Base-by-base conservation (phyloP, 2,329 filamentous ascomycete genomes). In the Daldinia sp. region DNA sequence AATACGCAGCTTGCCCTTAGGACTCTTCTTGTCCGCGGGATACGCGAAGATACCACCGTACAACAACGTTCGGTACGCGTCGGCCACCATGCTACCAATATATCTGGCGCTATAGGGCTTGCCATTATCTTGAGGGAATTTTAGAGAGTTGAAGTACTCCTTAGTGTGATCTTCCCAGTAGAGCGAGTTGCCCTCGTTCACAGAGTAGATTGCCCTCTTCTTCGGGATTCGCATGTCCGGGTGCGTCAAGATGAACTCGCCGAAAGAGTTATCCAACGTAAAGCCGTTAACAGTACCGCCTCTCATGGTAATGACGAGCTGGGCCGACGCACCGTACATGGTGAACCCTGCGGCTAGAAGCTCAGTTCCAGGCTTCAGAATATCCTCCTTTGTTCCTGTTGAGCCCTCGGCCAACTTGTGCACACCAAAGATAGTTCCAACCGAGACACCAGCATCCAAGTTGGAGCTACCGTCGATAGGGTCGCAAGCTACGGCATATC, bases 11-110 rank as follows among this genome's bases (percentile, higher is more conserved):
- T 99, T 99, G 71, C 95, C 95, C 87, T 98, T 99, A 68, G 94
- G 93, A 75, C 91, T 96, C 89, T 99, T 98, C 84, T 94, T 96
- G 76, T 99, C 95, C 11, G 94, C 92, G 0, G 95, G 95, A 77
- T 99, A 99, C 43, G 95, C 95, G 78, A 99, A 99, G 75, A 99
- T 91, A 70, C 95, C 95, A 63, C 95, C 95, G 77, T 99, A 99
- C 60, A 98, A 80, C 68, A 99, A 80, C 11, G 95, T 99, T 49
- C 95, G 90, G 81, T 99, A 99, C 11, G 95, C 95, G 78, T 99
- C 95, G 41, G 95, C 95, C 60, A 99, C 95, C 95, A 99, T 99
- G 82, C 88, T 92, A 61, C 94, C 94, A 71, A 99, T 99, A 79
- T 99, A 99, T 72, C 95, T 87, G 11, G 94, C 86, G 75, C 91